Evolutionary conservation across 225 moss, liverwort and hornwort species (phyloP), one percentile per base, ranked within the genome.

Genomic region (Bryum argenteum): DNA sequence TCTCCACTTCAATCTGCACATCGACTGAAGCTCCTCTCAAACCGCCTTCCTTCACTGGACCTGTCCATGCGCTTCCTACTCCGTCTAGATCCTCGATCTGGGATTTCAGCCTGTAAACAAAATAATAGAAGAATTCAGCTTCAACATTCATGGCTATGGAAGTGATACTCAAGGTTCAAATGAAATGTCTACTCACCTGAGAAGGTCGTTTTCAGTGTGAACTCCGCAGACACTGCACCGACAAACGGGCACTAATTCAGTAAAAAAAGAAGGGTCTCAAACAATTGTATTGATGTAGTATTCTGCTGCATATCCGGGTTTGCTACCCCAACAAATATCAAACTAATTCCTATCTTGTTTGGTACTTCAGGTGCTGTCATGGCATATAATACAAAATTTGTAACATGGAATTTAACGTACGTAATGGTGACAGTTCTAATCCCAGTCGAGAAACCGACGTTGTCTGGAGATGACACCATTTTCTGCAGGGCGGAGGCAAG

Each of bases 11-110:
- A 68, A 94, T 85, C 57, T 99, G 64, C 74, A 93, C 77, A 18
- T 87, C 42, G 58, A 99, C 91, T 47, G 98, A 99, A 18, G 88
- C 85, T 70, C 92, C 98, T 87, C 98, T 74, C 39, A 94, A 75
- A 24, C 94, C 98, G 48, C 98, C 94, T 81, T 89, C 77, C 58
- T 84, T 90, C 11, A 83, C 42, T 11, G 91, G 75, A 67, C 94
- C 94, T 50, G 93, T 75, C 92, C 92, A 90, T 23, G 84, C 91
- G 74, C 74, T 85, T 22, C 91, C 78, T 55, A 99, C 83, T 26
- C 98, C 98, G 69, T 91, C 88, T 15, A 94, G 74, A 54, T 87
- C 88, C 79, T 85, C 80, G 44, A 94, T 73, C 60, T 91, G 83
- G 22, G 83, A 74, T 50, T 83, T 76, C 67, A 99, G 76, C 75